Conservation (phyloP, 345 rosid genomes). For the Eucalyptus pauciflora region DNA sequence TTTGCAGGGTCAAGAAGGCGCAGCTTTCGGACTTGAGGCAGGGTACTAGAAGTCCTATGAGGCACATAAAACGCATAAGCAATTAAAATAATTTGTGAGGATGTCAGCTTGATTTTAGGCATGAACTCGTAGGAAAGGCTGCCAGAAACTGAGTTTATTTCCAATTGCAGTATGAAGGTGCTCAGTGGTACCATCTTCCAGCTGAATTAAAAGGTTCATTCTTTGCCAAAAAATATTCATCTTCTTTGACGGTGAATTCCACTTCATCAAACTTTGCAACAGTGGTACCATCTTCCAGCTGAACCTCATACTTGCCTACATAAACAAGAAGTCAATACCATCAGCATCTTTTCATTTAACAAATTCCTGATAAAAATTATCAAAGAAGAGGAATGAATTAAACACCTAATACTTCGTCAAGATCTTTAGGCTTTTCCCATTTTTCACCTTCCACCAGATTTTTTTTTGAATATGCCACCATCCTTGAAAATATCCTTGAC, state of each 20-base stretch:
- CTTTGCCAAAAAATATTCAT: conserved; percentile 9
- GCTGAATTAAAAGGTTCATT: neutral
- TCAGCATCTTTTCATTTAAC: neutral
- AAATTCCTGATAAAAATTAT: conserved; percentile 52
- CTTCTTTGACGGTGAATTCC: conserved; percentile 70
- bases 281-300: conserved; percentile 63
- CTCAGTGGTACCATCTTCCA: too few species aligned
- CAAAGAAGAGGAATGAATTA: neutral
- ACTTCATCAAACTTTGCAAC: conserved; percentile 61
- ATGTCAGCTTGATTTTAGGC: too few species aligned
- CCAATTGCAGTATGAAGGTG: too few species aligned
- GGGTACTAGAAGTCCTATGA: too few species aligned
- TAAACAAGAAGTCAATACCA: neutral
- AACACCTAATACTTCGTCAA: conserved; percentile 6
- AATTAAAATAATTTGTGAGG: too few species aligned
- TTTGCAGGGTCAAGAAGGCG: too few species aligned
- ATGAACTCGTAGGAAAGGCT: too few species aligned
- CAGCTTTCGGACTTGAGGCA: too few species aligned
- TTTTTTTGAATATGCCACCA: conserved; percentile 8
- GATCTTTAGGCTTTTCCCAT: conserved; percentile 12
- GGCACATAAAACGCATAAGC: too few species aligned
- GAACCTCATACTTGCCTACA: conserved; percentile 68
- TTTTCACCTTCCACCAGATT: too few species aligned
- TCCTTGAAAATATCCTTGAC: conserved; percentile 11
- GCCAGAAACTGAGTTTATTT: too few species aligned